Conservation (phyloP, 2,329 filamentous ascomycete species). For the Scedosporium dehoogii region DNA sequence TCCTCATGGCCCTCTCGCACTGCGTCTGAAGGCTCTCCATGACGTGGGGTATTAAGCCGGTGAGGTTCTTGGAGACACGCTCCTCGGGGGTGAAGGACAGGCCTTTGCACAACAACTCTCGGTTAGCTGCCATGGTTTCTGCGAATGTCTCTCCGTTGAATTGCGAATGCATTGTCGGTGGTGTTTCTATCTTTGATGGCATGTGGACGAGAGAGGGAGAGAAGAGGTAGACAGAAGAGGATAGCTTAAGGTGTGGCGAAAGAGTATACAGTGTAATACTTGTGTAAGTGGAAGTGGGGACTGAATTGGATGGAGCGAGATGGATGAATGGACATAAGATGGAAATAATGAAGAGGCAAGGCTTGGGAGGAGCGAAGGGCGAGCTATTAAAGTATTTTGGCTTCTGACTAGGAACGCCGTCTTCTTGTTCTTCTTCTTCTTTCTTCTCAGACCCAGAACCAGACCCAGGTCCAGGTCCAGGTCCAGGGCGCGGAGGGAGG, state of each 20-base stretch:
- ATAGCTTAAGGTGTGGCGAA: neutral
- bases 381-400: slow-evolving; percentile 2
- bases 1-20: slow-evolving; percentile 58
- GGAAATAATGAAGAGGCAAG: neutral
- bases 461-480: too few species aligned
- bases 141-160: neutral
- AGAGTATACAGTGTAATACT: too few species aligned
- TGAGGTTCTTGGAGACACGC: slow-evolving; percentile 54
- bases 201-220: neutral
- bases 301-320: neutral
- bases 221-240: slow-evolving; percentile 1
- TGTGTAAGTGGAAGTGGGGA: slow-evolving; percentile 2
- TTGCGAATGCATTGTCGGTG: slow-evolving; percentile 3
- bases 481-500: neutral
- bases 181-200: neutral
- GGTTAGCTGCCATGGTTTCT: slow-evolving; percentile 4
- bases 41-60: slow-evolving; percentile 54
- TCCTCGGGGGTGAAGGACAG: slow-evolving; percentile 56
- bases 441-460: too few species aligned
- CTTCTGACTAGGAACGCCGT: neutral
- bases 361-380: neutral
- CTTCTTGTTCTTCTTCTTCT: neutral
- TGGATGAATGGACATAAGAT: neutral
- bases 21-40: slow-evolving; percentile 52
- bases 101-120: slow-evolving; percentile 27